phyloP scores from a whole-genome alignment of 805 yeast genomes.

The Yamadazyma ubonensis region DNA sequence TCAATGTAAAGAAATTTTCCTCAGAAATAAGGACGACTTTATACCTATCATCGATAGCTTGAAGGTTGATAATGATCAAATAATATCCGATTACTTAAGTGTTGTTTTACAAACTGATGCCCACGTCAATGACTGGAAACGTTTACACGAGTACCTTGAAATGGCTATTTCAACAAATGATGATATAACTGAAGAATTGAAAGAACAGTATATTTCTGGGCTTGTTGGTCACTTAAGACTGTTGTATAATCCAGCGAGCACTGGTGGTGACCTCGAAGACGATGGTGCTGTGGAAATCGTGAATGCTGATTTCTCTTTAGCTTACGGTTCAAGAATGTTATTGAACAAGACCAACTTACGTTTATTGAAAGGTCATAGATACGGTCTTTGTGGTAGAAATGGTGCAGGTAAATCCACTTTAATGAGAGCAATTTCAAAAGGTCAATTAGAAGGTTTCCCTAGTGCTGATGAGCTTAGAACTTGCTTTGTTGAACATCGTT shows the following conservation, averaged over 20 bases:
- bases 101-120: constrained; percentile 39
- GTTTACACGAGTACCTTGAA: constrained; percentile 52
- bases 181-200: constrained; percentile 33
- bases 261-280: constrained; percentile 51
- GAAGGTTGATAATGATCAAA: constrained; percentile 27
- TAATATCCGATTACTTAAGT: constrained; percentile 48
- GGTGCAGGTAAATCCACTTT: constrained; percentile 99
- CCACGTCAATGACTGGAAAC: constrained; percentile 47
- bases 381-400: constrained; percentile 96
- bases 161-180: constrained; percentile 28
- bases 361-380: constrained; percentile 90
- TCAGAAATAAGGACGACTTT: constrained; percentile 4
- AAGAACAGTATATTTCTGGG: constrained; percentile 40
- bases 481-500: constrained; percentile 94
- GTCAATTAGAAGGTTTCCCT: constrained; percentile 97
- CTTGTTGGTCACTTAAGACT: constrained; percentile 50
- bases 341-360: constrained; percentile 88
- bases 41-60: constrained; percentile 12
- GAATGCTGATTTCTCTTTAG: constrained; percentile 91
- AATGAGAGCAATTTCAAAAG: constrained; percentile 95
- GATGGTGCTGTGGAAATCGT: constrained; percentile 90
- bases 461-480: constrained; percentile 81
- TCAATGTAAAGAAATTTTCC: constrained; percentile 42
- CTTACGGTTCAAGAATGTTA: constrained; percentile 97
- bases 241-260: constrained; percentile 48